These are phyloP conservation scores for Diutina ranongensis DNA, from an alignment of 1,139 yeast species.

Conservation along the genomic window DNA sequence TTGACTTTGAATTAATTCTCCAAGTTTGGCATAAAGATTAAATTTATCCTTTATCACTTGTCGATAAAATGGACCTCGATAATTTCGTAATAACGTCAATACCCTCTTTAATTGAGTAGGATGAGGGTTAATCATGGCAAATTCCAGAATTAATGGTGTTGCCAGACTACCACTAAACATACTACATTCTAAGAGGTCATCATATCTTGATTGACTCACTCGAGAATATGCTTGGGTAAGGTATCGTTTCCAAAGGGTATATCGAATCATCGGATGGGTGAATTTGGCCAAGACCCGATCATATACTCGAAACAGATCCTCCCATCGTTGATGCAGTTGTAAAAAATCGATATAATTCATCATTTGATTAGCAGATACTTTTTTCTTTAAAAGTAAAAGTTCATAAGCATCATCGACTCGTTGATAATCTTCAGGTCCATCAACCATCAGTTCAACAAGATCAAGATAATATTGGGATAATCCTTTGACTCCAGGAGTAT, in stretches of 20 bases:
- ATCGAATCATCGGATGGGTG: constrained; percentile 42
- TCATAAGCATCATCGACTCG: constrained; percentile 36
- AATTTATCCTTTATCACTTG: constrained; percentile 13
- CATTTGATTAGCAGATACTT: constrained; percentile 60
- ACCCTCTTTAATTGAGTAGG: not conserved
- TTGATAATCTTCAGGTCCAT: constrained; percentile 13
- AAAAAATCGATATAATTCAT: constrained; percentile 57
- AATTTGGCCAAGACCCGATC: constrained; percentile 59
- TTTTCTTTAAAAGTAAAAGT: constrained; percentile 44
- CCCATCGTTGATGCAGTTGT: constrained; percentile 35
- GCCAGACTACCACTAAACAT: constrained; percentile 1
- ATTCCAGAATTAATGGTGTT: not conserved
- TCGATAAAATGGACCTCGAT: not conserved
- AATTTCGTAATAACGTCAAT: not conserved
- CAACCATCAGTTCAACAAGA: constrained; percentile 51
- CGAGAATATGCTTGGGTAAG: constrained; percentile 24
- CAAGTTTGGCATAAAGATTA: constrained; percentile 14
- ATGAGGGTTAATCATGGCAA: not conserved
- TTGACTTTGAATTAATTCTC: constrained; percentile 8
- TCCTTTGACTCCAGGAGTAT: not conserved
- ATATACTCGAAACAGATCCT: constrained; percentile 39
- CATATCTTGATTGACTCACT: not conserved
- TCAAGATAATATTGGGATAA: constrained; percentile 55
- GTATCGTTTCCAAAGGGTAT: constrained; percentile 67
- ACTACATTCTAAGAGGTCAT: not conserved